These are phyloP conservation scores for Polytrichum commune DNA, from an alignment of 225 moss, liverwort and hornwort genomes.

Conservation along the genomic window DNA sequence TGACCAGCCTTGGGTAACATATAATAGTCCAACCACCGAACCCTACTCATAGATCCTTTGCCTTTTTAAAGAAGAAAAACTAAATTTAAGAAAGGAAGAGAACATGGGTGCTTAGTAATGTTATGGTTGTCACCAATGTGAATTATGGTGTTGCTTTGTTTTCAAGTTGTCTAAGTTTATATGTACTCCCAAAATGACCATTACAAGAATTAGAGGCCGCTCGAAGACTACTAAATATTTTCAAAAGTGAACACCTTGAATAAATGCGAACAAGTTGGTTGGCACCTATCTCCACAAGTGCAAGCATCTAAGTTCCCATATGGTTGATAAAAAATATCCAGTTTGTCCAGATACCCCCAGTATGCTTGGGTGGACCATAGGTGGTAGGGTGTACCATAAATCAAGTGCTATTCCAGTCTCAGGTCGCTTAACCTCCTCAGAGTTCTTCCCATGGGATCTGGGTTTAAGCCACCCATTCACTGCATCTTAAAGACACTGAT, in stretches of 20 bases:
- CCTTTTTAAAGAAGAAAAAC: no score
- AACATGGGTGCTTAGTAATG: no score
- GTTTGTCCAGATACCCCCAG: background rate
- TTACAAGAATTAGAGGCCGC: background rate
- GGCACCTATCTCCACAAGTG: background rate
- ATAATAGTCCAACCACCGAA: no score
- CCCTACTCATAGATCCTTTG: no score
- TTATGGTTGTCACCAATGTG: background rate
- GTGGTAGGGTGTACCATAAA: background rate
- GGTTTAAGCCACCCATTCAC: background rate
- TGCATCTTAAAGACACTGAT: no score
- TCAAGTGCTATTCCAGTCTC: background rate
- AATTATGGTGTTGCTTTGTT: background rate
- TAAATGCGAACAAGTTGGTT: background rate
- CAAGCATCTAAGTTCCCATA: background rate
- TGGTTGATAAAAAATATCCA: background rate
- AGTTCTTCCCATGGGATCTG: background rate
- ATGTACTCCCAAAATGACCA: background rate
- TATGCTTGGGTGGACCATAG: background rate
- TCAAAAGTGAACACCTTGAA: background rate
- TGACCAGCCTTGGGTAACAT: no score
- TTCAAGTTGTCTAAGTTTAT: background rate
- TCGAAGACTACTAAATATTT: background rate
- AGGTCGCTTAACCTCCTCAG: background rate
- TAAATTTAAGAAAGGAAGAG: no score